A percentile compares a stretch with the other conserved stretches of the same genome.
These are phyloP conservation scores for Eimeria maxima DNA, from an alignment of 169 alveolate genomes.

Conservation along the genomic window DNA sequence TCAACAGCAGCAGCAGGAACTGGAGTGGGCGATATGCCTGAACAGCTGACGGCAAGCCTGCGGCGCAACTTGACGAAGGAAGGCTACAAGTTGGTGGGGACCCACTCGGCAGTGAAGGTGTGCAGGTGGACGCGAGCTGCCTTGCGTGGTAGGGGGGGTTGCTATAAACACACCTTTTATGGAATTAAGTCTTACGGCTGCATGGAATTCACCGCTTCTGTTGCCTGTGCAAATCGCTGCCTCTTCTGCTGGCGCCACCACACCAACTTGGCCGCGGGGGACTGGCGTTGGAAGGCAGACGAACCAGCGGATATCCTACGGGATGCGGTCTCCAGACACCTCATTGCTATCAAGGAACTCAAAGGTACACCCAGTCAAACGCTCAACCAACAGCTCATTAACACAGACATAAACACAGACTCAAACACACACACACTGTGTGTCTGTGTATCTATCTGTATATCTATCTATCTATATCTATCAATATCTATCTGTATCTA, in stretches of 20 bases:
- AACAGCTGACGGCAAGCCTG: conserved; percentile 80
- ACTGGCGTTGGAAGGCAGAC: conserved; percentile 94
- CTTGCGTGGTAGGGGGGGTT: conserved; percentile 94
- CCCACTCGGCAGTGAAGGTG: conserved; percentile 95
- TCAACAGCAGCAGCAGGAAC: conserved; percentile 13
- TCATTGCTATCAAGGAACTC: conserved; percentile 57
- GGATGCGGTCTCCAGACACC: conserved; percentile 75
- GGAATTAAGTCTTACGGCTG: conserved; percentile 94
- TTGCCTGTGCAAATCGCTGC: conserved; percentile 96
- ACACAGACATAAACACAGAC: too few relatives aligned
- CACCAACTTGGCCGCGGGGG: conserved; percentile 93
- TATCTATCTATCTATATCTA: too few relatives aligned
- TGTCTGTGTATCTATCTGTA: too few relatives aligned
- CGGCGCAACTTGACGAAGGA: conserved; percentile 83
- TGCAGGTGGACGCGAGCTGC: conserved; percentile 94
- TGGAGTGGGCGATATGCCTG: neutral
- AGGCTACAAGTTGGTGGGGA: conserved; percentile 92
- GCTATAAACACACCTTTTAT: conserved; percentile 95
- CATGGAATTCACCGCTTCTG: conserved; percentile 95
- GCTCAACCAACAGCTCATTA: too few relatives aligned
- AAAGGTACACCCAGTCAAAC: conserved; percentile 3
- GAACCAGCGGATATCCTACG: conserved; percentile 88
- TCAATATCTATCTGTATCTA: too few relatives aligned
- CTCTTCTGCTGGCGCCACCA: conserved; percentile 97
- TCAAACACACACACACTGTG: too few relatives aligned